A percentile compares a stretch with the other conserved stretches of the same genome.
Evolutionary conservation across 2,329 filamentous ascomycete genomes (phyloP).

Genomic region (Clonostachys rhizophaga): DNA sequence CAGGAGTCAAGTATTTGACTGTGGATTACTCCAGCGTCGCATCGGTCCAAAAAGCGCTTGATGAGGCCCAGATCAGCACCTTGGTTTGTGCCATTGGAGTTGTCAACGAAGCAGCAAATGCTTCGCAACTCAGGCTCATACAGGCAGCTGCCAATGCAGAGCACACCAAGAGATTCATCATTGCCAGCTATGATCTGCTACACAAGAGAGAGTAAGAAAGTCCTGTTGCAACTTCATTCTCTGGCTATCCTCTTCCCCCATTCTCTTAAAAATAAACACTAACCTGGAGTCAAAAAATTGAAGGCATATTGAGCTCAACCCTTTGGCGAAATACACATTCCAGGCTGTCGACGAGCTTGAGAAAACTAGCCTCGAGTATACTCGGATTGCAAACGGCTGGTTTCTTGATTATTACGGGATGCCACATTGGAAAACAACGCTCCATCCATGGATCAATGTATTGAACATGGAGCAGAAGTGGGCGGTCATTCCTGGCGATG

Average conservation of each 20-base stretch:
- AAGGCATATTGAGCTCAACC: constrained; percentile 11
- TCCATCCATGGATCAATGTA: constrained; percentile 14
- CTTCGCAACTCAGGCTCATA: constrained; percentile 10
- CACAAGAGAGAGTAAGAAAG: constrained; percentile 10
- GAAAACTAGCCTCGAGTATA: constrained; percentile 3
- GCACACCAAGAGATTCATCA: constrained; percentile 8
- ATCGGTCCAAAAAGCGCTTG: not conserved
- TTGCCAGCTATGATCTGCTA: constrained; percentile 12
- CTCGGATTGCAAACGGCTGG: constrained; percentile 12
- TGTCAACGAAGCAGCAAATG: constrained; percentile 6
- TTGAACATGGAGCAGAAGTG: constrained; percentile 13
- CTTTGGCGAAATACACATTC: constrained; percentile 12
- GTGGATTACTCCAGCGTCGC: not conserved
- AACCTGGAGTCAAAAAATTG: not conserved
- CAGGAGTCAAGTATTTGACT: not conserved
- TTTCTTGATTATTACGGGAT: constrained; percentile 19
- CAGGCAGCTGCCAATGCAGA: constrained; percentile 5
- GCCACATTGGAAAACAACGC: constrained; percentile 9
- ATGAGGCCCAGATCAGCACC: not conserved
- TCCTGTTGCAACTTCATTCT: too few species aligned
- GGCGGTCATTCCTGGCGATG: constrained; percentile 9
- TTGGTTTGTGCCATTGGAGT: constrained; percentile 11
- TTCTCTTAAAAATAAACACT: not conserved
- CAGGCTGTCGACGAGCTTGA: constrained; percentile 9
- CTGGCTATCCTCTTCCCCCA: too few species aligned